These are phyloP conservation scores for Melocanna baccifera DNA, from an alignment of 176 grass and related monocot species.

Conservation along the genomic window DNA sequence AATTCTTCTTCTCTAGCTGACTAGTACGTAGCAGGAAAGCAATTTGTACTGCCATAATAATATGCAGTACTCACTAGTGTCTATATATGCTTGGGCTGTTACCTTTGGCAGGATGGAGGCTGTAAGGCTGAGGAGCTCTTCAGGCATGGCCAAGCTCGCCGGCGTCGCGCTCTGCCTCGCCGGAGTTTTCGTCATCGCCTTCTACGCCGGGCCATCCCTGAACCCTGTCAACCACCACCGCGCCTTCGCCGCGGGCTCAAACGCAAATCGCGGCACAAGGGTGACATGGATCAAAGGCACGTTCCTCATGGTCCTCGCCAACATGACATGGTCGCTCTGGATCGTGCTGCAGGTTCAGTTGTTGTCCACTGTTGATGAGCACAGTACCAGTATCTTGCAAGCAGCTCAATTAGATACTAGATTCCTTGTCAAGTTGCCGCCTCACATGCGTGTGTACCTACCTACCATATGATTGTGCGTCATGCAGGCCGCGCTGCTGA, in stretches of 20 bases:
- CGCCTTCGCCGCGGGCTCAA: neutral
- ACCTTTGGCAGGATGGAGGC: slow-evolving; percentile 46
- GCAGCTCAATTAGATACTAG: no score
- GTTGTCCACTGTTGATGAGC: no score
- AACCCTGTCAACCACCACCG: slow-evolving; percentile 50
- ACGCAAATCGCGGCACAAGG: neutral
- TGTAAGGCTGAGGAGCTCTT: slow-evolving; percentile 33
- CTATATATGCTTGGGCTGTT: neutral
- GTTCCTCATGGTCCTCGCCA: slow-evolving; percentile 58
- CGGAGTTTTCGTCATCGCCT: slow-evolving; percentile 49
- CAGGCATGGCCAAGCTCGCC: slow-evolving; percentile 47
- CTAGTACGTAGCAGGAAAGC: neutral
- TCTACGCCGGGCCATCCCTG: slow-evolving; percentile 50
- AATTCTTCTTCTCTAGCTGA: neutral
- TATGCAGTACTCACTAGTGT: no score
- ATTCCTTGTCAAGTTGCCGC: no score
- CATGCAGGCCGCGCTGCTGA: slow-evolving; percentile 44
- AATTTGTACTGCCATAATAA: neutral
- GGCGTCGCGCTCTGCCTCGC: slow-evolving; percentile 51
- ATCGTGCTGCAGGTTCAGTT: slow-evolving; percentile 39
- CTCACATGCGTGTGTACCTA: no score
- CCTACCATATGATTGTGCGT: no score
- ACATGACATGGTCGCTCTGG: slow-evolving; percentile 56
- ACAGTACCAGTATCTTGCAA: no score
- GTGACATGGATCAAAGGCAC: slow-evolving; percentile 55